Evolutionary conservation across 2,329 filamentous ascomycete genomes (phyloP).

Genomic region (Beauveria sp.): DNA sequence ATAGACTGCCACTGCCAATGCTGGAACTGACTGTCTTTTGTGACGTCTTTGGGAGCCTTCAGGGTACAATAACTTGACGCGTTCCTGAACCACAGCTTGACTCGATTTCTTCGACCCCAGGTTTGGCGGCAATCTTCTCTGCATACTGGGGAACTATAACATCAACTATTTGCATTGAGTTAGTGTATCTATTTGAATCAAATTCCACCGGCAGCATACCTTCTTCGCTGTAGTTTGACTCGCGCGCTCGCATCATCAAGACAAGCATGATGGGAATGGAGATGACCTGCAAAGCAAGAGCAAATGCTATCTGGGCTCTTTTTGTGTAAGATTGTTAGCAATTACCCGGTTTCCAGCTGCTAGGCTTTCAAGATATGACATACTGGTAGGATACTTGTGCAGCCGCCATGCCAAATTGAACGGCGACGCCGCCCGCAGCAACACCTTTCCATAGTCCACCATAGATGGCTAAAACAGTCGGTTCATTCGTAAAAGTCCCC

Average conservation of each 20-base stretch:
- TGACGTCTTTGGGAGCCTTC: no score
- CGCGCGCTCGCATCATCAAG: not conserved
- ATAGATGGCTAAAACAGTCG: slow-evolving; percentile 11
- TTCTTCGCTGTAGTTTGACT: not conserved
- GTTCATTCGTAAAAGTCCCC: slow-evolving; percentile 15
- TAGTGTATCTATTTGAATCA: not conserved
- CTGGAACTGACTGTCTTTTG: no score
- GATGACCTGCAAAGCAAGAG: not conserved
- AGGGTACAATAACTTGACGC: no score
- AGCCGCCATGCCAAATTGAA: slow-evolving; percentile 5
- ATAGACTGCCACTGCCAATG: no score
- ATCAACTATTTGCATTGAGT: not conserved
- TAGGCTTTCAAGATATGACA: no score
- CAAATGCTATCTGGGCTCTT: not conserved
- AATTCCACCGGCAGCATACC: not conserved
- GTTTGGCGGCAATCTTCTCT: not conserved
- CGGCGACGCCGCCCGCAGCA: slow-evolving; percentile 7
- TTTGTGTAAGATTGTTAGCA: not conserved
- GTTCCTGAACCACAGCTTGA: not conserved
- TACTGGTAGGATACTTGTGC: not conserved
- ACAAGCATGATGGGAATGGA: slow-evolving; percentile 3
- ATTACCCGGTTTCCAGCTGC: not conserved
- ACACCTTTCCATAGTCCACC: slow-evolving; percentile 14
- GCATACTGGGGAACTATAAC: not conserved
- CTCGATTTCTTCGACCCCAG: not conserved